Evolutionary conservation across 2,329 filamentous ascomycete species (phyloP).

Genomic region (Alternaria sp.): DNA sequence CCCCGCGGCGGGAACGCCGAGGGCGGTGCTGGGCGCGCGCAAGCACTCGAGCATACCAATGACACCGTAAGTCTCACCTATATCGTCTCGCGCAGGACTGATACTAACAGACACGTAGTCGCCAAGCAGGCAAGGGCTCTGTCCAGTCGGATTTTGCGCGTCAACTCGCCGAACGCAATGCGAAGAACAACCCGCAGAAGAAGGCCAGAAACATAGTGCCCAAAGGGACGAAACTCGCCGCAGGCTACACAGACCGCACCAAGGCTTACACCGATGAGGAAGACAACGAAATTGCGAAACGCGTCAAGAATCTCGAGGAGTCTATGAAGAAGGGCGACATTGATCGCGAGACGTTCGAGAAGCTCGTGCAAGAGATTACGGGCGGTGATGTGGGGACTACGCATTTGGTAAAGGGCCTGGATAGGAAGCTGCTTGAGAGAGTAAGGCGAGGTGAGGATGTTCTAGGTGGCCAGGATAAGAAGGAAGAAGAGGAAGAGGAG

Average conservation of each 20-base stretch:
- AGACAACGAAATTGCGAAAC: slow-evolving; percentile 65
- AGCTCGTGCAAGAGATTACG: slow-evolving; percentile 75
- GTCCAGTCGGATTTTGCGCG: slow-evolving; percentile 76
- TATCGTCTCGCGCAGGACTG: not conserved
- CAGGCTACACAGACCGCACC: slow-evolving; percentile 85
- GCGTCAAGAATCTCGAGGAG: slow-evolving; percentile 81
- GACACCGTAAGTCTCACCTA: slow-evolving; percentile 75
- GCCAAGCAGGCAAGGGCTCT: slow-evolving; percentile 65
- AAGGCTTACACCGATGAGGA: slow-evolving; percentile 65
- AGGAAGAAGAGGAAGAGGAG: slow-evolving; percentile 34
- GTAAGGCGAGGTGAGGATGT: slow-evolving; percentile 71
- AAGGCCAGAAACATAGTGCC: slow-evolving; percentile 81
- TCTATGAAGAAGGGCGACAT: slow-evolving; percentile 85
- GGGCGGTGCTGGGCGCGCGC: slow-evolving; percentile 73
- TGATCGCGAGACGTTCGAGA: slow-evolving; percentile 79
- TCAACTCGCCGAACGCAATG: slow-evolving; percentile 79
- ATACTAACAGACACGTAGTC: slow-evolving; percentile 57
- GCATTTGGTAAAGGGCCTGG: slow-evolving; percentile 90
- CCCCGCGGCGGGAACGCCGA: slow-evolving; percentile 42
- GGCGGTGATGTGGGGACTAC: slow-evolving; percentile 83
- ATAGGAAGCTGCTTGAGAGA: slow-evolving; percentile 79
- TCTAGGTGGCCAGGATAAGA: slow-evolving; percentile 47
- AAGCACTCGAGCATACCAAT: slow-evolving; percentile 86
- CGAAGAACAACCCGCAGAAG: slow-evolving; percentile 66
- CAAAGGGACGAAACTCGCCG: slow-evolving; percentile 79